Evolutionary conservation across 2,329 filamentous ascomycete species (phyloP), one percentile per base, ranked within the genome.

Genomic region (Incumbomyces delicatus): DNA sequence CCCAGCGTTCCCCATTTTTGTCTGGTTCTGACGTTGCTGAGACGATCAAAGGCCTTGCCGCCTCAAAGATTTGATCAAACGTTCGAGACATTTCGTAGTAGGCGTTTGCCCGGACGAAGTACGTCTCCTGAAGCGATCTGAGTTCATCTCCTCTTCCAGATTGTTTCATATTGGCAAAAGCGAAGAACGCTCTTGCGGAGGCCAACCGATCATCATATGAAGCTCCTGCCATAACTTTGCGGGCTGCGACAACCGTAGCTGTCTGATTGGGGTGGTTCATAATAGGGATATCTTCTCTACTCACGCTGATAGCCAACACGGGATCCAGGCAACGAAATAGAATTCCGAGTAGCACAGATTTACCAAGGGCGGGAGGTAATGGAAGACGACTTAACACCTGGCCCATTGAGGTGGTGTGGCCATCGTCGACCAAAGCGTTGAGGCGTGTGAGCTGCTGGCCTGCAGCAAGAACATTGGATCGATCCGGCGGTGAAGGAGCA

Each of bases 291-390:
- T 37, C 35, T 17, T 41, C 40, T 30, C 13, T n/a, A 12, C 6
- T 27, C 22, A 13, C 13, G 32, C 35, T 92, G 47, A 94, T 83
- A 2, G 89, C 96, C 45, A 96, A 77, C 18, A 86, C 81, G 63
- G 90, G 90, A 65, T 98, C 92, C 1, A 96, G 75, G 59, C 90
- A 96, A 58, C 84, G 85, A 68, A 95, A 96, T 37, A 94, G 79
- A 2, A 81, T 80, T 1, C 88, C 87, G 22, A 94, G 75, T 3
- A 98, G 73, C 41, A 95, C 85, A 22, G 96, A 75, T 63, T 98
- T 98, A 13, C 90, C 90, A 1, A 96, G 73, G 63, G 95, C 94
- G 10, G 95, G 90, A 61, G 96, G 92, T 1, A 96, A 70, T 1
- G 92, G 90, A 6, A 98, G 66, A 51, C 87, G 85, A 2, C 90